These are phyloP conservation scores for Colletotrichum navitas DNA, from an alignment of 2,329 filamentous ascomycete genomes.

Conservation along the genomic window DNA sequence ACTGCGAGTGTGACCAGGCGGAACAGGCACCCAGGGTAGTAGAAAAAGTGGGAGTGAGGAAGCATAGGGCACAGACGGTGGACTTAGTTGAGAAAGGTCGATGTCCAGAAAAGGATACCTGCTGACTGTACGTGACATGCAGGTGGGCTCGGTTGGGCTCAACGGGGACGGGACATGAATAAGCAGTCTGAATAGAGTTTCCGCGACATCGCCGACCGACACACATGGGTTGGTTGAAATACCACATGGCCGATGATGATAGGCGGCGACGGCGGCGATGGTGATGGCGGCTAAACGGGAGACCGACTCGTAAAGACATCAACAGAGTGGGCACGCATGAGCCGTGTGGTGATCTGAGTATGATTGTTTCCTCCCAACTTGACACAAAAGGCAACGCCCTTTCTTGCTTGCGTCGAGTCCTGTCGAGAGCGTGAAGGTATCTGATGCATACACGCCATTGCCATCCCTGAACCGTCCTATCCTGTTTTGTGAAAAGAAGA, in stretches of 20 bases:
- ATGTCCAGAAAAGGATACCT: background rate
- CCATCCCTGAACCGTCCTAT: slow-evolving; percentile 36
- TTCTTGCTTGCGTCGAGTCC: slow-evolving; percentile 14
- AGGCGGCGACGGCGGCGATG: background rate
- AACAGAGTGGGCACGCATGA: slow-evolving; percentile 8
- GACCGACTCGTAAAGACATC: background rate
- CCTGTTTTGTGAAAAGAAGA: slow-evolving; percentile 21
- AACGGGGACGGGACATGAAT: background rate
- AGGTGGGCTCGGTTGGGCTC: background rate
- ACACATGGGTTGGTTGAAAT: background rate
- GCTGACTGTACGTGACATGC: slow-evolving; percentile 1
- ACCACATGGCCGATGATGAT: background rate
- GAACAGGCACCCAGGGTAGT: too few relatives aligned
- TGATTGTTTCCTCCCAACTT: slow-evolving; percentile 13
- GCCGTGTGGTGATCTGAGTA: slow-evolving; percentile 21
- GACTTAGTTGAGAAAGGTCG: background rate
- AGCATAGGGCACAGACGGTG: slow-evolving; percentile 6
- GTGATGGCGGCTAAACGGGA: slow-evolving; percentile 2
- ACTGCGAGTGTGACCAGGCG: background rate
- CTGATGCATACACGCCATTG: slow-evolving; percentile 41
- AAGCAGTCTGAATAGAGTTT: background rate
- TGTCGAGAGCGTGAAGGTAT: slow-evolving; percentile 26
- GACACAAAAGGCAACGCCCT: slow-evolving; percentile 15
- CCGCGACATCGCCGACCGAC: background rate
- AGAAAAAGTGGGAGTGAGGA: background rate